phyloP scores from a whole-genome alignment of 176 grass and related monocot genomes.

The Oryza meyeriana region DNA sequence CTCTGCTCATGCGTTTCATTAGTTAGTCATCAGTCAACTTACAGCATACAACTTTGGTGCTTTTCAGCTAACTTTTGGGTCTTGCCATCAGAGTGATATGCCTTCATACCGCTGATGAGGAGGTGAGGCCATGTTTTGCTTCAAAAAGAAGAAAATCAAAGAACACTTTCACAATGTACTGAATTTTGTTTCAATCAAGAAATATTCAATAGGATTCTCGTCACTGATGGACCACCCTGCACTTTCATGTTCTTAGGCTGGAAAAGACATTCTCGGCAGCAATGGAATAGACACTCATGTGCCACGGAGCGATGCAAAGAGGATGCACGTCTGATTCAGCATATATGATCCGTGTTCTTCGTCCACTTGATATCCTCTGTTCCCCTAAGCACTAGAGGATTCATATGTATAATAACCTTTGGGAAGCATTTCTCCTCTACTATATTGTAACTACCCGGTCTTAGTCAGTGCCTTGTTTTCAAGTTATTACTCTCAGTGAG shows the following conservation, averaged over 20 bases:
- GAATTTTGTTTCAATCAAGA: background rate
- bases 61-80: no score
- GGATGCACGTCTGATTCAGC: conserved; percentile 48
- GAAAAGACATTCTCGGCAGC: background rate
- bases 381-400: background rate
- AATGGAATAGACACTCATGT: conserved; percentile 50
- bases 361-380: background rate
- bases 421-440: background rate
- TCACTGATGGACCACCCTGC: background rate
- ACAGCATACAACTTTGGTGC: no score
- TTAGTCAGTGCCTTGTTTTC: background rate
- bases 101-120: no score
- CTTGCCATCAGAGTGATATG: no score
- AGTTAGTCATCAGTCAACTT: no score
- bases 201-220: background rate
- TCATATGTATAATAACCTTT: conserved; percentile 7
- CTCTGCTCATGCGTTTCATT: no score
- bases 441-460: background rate
- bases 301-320: conserved; percentile 48
- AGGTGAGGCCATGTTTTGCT: no score
- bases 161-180: no score
- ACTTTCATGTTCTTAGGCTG: conserved; percentile 36
- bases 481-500: background rate
- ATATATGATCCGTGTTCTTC: background rate
- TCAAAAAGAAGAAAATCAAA: no score